Conservation (phyloP, 371 early-diverging fungal genomes). For the Haplosporangium sp. region DNA sequence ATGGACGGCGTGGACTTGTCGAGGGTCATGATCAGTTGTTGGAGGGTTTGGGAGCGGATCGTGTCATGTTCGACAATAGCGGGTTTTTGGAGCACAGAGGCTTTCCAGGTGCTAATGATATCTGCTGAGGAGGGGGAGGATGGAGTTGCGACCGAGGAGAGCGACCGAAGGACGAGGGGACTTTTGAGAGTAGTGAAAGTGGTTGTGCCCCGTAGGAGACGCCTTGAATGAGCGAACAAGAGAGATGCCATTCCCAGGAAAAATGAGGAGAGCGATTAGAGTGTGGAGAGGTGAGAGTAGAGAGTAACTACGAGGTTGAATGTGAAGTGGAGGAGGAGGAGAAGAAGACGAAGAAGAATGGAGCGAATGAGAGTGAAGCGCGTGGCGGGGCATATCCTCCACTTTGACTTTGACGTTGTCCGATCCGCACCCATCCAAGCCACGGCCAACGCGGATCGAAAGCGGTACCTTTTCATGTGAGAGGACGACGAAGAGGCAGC, state of each 20-base stretch:
- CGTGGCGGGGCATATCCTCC: too few species aligned
- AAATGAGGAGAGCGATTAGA: not conserved
- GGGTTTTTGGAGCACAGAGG: conserved; percentile 33
- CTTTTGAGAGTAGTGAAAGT: not conserved
- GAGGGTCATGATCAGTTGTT: conserved; percentile 45
- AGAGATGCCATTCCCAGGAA: conserved; percentile 5
- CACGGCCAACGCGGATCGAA: conserved; percentile 3
- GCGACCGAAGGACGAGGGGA: conserved; percentile 14
- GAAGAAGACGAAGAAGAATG: not conserved
- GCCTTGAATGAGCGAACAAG: conserved; percentile 16
- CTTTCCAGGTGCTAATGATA: conserved; percentile 39
- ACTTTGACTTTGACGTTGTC: too few species aligned
- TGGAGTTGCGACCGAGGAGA: conserved; percentile 11
- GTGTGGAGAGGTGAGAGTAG: not conserved
- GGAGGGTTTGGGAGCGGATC: conserved; percentile 40
- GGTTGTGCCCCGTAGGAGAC: not conserved
- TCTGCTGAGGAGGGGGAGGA: conserved; percentile 19
- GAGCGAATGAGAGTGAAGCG: not conserved
- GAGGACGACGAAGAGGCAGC: not conserved
- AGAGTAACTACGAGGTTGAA: not conserved
- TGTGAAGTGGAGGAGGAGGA: not conserved
- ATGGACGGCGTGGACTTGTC: conserved; percentile 46
- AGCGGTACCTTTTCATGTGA: conserved; percentile 24
- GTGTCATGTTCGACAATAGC: conserved; percentile 43
- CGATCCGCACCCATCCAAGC: not conserved